phyloP scores from a whole-genome alignment of 352 stramenopile genomes.

The Phytophthora tubulina region DNA sequence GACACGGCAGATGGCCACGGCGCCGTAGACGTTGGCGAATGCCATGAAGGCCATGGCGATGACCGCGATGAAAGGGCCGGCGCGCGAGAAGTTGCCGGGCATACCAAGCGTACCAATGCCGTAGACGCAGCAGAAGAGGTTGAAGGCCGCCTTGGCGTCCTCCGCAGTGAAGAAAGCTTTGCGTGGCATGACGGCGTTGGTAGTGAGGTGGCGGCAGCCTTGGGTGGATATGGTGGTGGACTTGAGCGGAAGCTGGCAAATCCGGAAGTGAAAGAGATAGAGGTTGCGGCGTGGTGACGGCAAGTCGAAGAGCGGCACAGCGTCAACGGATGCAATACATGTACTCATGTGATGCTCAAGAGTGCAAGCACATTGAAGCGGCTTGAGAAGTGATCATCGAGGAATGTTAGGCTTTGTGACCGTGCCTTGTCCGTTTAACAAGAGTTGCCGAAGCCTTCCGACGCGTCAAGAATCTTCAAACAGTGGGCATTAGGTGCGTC shows the following conservation, averaged over 20 bases:
- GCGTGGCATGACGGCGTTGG: constrained; percentile 24
- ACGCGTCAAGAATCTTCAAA: neutral
- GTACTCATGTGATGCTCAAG: too few species aligned
- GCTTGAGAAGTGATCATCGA: neutral
- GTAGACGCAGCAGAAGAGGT: constrained; percentile 60
- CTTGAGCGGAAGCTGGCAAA: constrained; percentile 1
- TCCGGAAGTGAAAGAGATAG: neutral
- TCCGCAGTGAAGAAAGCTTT: constrained; percentile 53
- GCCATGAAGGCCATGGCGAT: constrained; percentile 54
- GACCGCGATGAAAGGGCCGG: constrained; percentile 46
- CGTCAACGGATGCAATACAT: neutral
- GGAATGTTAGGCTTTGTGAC: too few species aligned
- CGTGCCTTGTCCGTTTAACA: neutral
- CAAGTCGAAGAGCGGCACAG: neutral
- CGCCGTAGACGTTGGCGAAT: constrained; percentile 53
- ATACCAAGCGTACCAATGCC: constrained; percentile 70
- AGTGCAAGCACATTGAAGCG: neutral
- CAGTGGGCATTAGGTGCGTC: neutral
- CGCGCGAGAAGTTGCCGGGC: constrained; percentile 59
- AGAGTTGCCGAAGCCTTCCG: neutral
- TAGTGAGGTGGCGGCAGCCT: neutral
- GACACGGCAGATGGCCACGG: constrained; percentile 46
- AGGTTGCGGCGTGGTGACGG: neutral
- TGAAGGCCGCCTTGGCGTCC: constrained; percentile 57
- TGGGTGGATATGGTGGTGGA: neutral